phyloP scores from a whole-genome alignment of 208 protist genomes.

The Trypanosoma rangeli region DNA sequence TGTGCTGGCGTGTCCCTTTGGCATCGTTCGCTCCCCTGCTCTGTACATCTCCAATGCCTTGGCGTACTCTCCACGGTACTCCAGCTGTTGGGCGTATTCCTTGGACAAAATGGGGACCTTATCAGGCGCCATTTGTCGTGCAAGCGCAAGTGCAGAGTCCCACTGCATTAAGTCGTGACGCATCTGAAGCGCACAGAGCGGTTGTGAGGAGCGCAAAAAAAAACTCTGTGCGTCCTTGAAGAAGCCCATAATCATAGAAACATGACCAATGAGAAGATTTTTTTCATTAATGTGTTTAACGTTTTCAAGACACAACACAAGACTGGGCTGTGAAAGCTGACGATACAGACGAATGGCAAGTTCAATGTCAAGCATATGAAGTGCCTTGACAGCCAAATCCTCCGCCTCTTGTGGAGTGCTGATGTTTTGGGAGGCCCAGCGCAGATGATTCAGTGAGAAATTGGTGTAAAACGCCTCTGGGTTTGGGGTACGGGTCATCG shows the following conservation, averaged over 20 bases:
- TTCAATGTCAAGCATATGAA: constrained; percentile 93
- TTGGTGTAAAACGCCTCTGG: constrained; percentile 88
- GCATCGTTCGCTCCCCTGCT: constrained; percentile 54
- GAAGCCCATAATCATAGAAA: constrained; percentile 94
- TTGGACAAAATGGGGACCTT: constrained; percentile 90
- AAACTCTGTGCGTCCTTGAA: constrained; percentile 93
- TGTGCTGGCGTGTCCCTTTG: constrained; percentile 79
- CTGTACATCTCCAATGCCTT: constrained; percentile 91
- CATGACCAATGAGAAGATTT: constrained; percentile 94
- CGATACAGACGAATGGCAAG: constrained; percentile 94
- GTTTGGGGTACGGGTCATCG: constrained; percentile 45
- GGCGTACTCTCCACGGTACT: constrained; percentile 94
- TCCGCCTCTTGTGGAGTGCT: constrained; percentile 72
- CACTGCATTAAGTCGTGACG: constrained; percentile 97
- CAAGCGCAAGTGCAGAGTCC: constrained; percentile 93
- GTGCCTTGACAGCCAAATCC: constrained; percentile 88
- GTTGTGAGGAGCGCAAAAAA: constrained; percentile 92
- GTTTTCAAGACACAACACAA: constrained; percentile 93
- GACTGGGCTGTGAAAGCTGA: constrained; percentile 87
- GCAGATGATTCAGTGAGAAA: constrained; percentile 92
- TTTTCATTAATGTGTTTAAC: constrained; percentile 93
- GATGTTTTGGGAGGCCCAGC: constrained; percentile 88
- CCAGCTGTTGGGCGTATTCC: constrained; percentile 95
- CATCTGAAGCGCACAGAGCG: constrained; percentile 95
- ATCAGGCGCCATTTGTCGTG: constrained; percentile 88